phyloP scores from a whole-genome alignment of 805 yeast species.

The Myxozyma sirexii region DNA sequence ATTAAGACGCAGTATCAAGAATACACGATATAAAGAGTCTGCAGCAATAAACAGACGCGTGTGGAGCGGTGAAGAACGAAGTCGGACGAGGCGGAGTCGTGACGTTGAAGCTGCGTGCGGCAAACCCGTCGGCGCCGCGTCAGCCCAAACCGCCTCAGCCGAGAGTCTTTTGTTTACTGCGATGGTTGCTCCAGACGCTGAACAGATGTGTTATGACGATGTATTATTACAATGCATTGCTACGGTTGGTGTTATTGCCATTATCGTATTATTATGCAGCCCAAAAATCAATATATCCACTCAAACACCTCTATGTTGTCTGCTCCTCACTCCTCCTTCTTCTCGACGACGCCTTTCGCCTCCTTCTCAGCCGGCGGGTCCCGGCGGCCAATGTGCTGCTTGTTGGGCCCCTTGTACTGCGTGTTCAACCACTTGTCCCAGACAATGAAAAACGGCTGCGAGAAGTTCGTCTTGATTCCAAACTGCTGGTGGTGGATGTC shows the following conservation, averaged over 20 bases:
- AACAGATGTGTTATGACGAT: neutral
- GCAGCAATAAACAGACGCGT: neutral
- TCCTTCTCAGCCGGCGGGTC: conserved; percentile 3
- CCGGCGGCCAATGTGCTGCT: conserved; percentile 22
- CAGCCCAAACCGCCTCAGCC: too few species aligned
- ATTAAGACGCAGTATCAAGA: neutral
- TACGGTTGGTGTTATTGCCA: neutral
- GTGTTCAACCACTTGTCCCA: conserved; percentile 84
- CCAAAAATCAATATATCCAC: too few species aligned
- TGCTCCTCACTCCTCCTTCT: conserved; percentile 24
- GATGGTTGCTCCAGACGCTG: neutral
- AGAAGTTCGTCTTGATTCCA: conserved; percentile 89
- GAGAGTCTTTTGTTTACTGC: too few species aligned
- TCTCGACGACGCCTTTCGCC: conserved; percentile 8
- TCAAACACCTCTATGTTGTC: neutral
- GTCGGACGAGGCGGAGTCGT: neutral
- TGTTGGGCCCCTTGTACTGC: conserved; percentile 43
- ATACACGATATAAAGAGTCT: neutral
- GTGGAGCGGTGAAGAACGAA: neutral
- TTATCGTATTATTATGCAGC: neutral
- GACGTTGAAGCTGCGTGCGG: too few species aligned
- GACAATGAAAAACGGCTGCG: conserved; percentile 93
- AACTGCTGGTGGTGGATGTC: conserved; percentile 97
- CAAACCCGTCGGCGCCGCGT: neutral
- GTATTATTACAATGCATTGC: neutral